A percentile compares a stretch with the other conserved stretches of the same genome.
Evolutionary conservation across 148 eudicot genomes (phyloP).

Genomic region (Limonium bicolor): DNA sequence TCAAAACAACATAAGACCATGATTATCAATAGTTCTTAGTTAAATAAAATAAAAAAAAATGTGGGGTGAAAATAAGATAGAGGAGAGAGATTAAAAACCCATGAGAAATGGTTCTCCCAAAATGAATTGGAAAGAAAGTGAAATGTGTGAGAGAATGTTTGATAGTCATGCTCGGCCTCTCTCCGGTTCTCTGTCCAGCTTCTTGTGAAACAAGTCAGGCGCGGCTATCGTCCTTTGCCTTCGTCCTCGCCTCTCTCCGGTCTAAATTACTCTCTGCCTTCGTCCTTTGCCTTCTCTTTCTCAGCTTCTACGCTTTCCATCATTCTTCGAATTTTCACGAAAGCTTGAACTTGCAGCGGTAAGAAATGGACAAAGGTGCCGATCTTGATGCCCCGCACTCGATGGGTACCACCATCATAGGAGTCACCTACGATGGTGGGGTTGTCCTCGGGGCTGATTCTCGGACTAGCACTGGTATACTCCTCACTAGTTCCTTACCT

Average conservation of each 20-base stretch:
- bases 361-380: conserved; percentile 10
- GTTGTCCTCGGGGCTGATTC: conserved; percentile 98
- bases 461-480: conserved; percentile 87
- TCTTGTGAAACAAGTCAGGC: conserved; percentile 6
- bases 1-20: no score
- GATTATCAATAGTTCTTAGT: no score
- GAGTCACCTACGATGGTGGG: conserved; percentile 89
- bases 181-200: no score
- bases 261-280: no score
- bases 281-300: neutral
- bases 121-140: no score
- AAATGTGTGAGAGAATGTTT: no score
- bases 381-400: conserved; percentile 51
- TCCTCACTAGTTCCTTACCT: neutral
- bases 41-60: no score
- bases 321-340: neutral
- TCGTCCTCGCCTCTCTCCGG: neutral
- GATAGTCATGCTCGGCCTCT: no score
- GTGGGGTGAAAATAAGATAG: no score
- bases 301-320: neutral
- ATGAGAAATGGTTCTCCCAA: no score
- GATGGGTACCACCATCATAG: conserved; percentile 95
- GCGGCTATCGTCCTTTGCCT: neutral
- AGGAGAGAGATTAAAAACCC: no score
- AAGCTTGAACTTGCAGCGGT: neutral